Base-by-base conservation (phyloP, 345 rosid genomes). In the Cardamine chenopodiifolia region DNA sequence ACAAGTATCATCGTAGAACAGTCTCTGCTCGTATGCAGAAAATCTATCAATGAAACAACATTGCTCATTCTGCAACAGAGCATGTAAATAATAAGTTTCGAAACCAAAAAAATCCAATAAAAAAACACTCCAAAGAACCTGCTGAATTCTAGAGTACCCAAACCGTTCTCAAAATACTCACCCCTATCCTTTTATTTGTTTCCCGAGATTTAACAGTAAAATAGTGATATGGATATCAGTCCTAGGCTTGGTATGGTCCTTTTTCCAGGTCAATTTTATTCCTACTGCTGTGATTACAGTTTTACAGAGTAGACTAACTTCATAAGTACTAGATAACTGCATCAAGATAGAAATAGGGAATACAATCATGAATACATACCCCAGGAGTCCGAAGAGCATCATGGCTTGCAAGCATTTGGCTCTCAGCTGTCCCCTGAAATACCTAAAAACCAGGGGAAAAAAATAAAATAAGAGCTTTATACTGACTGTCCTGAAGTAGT, bases 371-470 rank as follows among this genome's bases (percentile, higher is more conserved):
- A 69, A 74, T 58, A 84, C 86, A 62, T 67, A 90, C 98, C 97
- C 83, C 91, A 47, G 96, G 98, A 73, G 96, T 93, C 40, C 19
- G 85, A 73, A 89, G 79, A 76, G 73, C 77, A n/a, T 83, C 88
- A 20, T 77, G 85, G 79, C 68, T 76, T 66, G 81, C 80, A 18
- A 78, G 63, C 82, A 81, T 82, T 47, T 80, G 86, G 70, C 61
- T 73, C 62, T 84, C 83, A 19, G 82, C 81, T 68, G 81, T 83
- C 59, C 89, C 92, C 60, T 85, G 96, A 72, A 79, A 78, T 56
- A 82, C 86, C 97, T 91, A 66, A 6, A 59, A 67, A 39, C 77
- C 20, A 34, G 29, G 29, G 29, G 3, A 45, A 26, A n/a, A 29
- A 57, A 3, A 29, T 12, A 18, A 66, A 52, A 40, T 19, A 19